A percentile compares a stretch with the other conserved stretches of the same genome.
Evolutionary conservation across 495 filamentous ascomycete species (phyloP).

Genomic region (Annulohypoxylon stygium): DNA sequence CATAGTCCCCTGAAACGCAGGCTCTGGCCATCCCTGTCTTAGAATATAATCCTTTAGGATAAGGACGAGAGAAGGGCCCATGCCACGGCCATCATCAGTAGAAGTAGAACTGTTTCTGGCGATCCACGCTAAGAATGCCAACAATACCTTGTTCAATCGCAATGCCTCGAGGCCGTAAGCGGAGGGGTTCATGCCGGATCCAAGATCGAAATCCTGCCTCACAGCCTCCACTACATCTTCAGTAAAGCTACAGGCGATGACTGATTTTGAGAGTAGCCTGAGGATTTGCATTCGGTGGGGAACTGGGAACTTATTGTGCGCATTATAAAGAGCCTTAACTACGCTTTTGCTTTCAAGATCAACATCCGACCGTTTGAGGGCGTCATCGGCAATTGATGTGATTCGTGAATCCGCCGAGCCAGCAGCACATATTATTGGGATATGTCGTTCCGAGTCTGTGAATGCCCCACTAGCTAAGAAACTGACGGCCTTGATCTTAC

Average conservation of each 20-base stretch:
- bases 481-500: constrained; percentile 73
- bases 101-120: constrained; percentile 75
- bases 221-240: constrained; percentile 75
- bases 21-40: constrained; percentile 85
- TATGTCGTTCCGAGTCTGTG: constrained; percentile 78
- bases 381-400: constrained; percentile 83
- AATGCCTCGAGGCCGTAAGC: constrained; percentile 74
- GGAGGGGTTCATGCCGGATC: constrained; percentile 53
- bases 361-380: constrained; percentile 79
- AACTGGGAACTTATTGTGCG: constrained; percentile 78
- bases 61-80: constrained; percentile 78
- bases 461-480: constrained; percentile 90
- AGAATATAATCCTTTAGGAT: constrained; percentile 81
- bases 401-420: constrained; percentile 85
- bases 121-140: constrained; percentile 89
- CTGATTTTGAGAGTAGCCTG: constrained; percentile 80
- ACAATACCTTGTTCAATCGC: constrained; percentile 84
- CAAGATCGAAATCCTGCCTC: constrained; percentile 68
- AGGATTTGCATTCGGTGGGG: constrained; percentile 83
- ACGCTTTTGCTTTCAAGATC: constrained; percentile 77
- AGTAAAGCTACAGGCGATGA: constrained; percentile 71
- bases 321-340: constrained; percentile 72
- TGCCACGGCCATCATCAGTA: constrained; percentile 65
- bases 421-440: constrained; percentile 86
- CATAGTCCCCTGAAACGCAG: constrained; percentile 52